phyloP scores from a whole-genome alignment of 108 stramenopile species.

The Fragilariopsis cylindrus region DNA sequence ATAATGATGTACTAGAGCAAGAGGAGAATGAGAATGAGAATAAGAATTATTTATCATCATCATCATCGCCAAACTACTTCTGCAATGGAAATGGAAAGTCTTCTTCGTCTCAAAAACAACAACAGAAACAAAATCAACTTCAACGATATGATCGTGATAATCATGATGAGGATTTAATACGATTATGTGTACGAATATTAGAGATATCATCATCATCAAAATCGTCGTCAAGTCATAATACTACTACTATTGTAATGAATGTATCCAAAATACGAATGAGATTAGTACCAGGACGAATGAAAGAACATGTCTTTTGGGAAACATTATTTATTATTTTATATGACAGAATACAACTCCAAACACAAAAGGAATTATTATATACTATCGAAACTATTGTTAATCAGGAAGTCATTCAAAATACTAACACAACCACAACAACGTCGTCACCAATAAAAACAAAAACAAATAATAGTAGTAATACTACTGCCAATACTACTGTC shows the following conservation, averaged over 20 bases:
- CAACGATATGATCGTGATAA: not conserved
- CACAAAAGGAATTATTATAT: slow-evolving; percentile 8
- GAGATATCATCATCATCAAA: slow-evolving; percentile 4
- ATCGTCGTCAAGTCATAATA: not conserved
- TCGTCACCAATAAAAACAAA: not conserved
- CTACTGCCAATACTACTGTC: too few species aligned
- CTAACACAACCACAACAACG: not conserved
- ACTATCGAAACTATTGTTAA: too few species aligned
- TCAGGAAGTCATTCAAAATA: not conserved
- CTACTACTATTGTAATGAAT: too few species aligned
- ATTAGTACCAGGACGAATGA: slow-evolving; percentile 36
- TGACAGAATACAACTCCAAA: slow-evolving; percentile 17
- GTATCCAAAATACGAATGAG: slow-evolving; percentile 27
- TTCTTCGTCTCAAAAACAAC: too few species aligned
- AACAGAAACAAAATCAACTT: too few species aligned
- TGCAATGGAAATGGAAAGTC: too few species aligned
- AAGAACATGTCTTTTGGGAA: slow-evolving; percentile 50
- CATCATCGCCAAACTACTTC: not conserved
- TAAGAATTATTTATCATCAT: not conserved
- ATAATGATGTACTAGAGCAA: too few species aligned
- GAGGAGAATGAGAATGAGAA: too few species aligned
- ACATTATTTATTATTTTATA: slow-evolving; percentile 27
- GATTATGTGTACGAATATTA: not conserved
- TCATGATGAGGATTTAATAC: not conserved
- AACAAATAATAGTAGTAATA: not conserved